These are phyloP conservation scores for Collybiopsis luxurians DNA, from an alignment of 768 basidiomycete genomes.

Conservation along the genomic window DNA sequence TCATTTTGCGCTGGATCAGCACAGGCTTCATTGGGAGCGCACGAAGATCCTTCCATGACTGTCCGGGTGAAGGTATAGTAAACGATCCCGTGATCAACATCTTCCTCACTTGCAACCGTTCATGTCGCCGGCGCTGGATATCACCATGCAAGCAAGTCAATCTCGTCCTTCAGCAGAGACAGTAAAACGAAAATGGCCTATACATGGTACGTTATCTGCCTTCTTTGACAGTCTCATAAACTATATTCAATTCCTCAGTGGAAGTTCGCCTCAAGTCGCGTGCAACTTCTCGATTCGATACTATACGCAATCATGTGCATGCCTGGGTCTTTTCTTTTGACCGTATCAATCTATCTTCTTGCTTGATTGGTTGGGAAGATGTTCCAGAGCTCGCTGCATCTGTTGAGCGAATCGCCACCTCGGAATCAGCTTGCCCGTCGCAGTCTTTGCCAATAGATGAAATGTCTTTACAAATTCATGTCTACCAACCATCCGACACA, in stretches of 20 bases:
- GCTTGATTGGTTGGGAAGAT: conserved; percentile 77
- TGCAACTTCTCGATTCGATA: conserved; percentile 73
- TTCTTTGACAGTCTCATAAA: neutral
- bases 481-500: conserved; percentile 77
- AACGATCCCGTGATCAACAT: neutral
- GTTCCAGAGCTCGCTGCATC: conserved; percentile 66
- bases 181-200: conserved; percentile 46
- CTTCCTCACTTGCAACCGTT: too few species aligned
- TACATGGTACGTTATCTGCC: conserved; percentile 49
- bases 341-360: conserved; percentile 67
- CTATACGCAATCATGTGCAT: conserved; percentile 63
- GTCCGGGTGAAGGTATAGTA: neutral
- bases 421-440: conserved; percentile 65
- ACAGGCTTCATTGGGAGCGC: neutral
- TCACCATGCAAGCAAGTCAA: conserved; percentile 22
- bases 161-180: conserved; percentile 10
- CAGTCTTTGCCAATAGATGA: conserved; percentile 52
- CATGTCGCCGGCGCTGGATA: conserved; percentile 20
- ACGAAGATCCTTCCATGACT: neutral
- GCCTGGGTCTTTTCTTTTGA: conserved; percentile 57
- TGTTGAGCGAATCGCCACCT: conserved; percentile 73
- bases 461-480: conserved; percentile 73
- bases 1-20: neutral
- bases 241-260: conserved; percentile 42
- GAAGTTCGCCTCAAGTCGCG: conserved; percentile 75